These are phyloP conservation scores for Coemansia furcata DNA, from an alignment of 192 early-diverging fungal genomes.

Conservation along the genomic window DNA sequence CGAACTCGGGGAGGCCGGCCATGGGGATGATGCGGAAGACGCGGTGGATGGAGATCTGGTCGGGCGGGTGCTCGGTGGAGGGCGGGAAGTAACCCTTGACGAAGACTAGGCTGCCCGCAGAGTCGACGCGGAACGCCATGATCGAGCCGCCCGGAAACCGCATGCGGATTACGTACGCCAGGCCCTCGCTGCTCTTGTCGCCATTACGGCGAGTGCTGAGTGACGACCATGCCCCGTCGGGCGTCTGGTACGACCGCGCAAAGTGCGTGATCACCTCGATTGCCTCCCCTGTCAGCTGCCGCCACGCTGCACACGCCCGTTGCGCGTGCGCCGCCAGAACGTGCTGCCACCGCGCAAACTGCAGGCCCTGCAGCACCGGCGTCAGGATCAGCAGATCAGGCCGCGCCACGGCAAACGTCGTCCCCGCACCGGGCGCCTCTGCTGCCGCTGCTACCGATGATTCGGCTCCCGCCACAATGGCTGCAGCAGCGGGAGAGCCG, in stretches of 20 bases:
- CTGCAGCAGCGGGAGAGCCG: background rate
- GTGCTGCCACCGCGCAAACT: slow-evolving; percentile 50
- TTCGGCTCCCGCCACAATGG: background rate
- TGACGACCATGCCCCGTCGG: background rate
- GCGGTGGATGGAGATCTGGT: slow-evolving; percentile 36
- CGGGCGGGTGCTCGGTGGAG: background rate
- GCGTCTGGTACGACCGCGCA: slow-evolving; percentile 22
- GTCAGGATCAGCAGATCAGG: slow-evolving; percentile 33
- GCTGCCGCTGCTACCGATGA: background rate
- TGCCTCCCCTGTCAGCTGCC: slow-evolving; percentile 41
- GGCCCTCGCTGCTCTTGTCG: background rate
- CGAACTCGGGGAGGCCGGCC: slow-evolving; percentile 26
- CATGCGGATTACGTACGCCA: slow-evolving; percentile 38
- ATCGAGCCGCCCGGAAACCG: slow-evolving; percentile 48
- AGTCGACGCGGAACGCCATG: slow-evolving; percentile 38
- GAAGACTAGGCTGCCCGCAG: slow-evolving; percentile 26
- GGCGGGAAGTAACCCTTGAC: slow-evolving; percentile 44
- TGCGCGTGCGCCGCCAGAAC: slow-evolving; percentile 21
- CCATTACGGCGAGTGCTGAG: background rate
- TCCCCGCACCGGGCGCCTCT: background rate
- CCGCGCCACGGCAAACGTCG: slow-evolving; percentile 12
- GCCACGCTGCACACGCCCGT: slow-evolving; percentile 42
- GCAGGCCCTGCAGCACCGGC: slow-evolving; percentile 39
- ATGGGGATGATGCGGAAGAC: slow-evolving; percentile 48
- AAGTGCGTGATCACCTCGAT: slow-evolving; percentile 48